A percentile compares a stretch with the other conserved stretches of the same genome.
Conservation (phyloP, 805 yeast genomes). For the Wickerhamiella australiensis region DNA sequence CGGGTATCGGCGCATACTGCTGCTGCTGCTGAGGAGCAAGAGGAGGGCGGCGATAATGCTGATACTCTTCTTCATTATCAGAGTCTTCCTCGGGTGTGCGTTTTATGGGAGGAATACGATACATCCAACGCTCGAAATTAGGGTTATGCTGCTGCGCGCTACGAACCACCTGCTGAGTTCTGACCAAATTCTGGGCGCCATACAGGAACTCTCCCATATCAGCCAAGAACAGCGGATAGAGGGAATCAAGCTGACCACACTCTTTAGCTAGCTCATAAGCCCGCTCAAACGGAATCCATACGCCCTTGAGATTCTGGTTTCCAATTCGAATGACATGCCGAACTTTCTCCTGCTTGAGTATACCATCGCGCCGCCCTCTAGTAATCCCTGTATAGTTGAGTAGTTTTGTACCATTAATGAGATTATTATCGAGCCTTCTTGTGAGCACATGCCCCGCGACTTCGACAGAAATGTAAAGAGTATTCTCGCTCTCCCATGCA, state of each 20-base stretch:
- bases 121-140: slow-evolving; percentile 15
- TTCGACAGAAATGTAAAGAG: slow-evolving; percentile 20
- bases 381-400: slow-evolving; percentile 20
- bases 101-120: slow-evolving; percentile 19
- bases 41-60: neutral
- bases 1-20: neutral
- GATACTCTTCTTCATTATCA: neutral
- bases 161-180: slow-evolving; percentile 28
- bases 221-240: slow-evolving; percentile 21
- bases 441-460: slow-evolving; percentile 15
- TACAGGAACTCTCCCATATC: slow-evolving; percentile 25
- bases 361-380: slow-evolving; percentile 23
- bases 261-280: slow-evolving; percentile 20
- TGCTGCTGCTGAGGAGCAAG: too few species aligned
- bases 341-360: slow-evolving; percentile 20
- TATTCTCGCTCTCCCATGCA: slow-evolving; percentile 21
- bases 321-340: slow-evolving; percentile 23
- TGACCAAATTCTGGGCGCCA: slow-evolving; percentile 26
- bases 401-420: slow-evolving; percentile 25
- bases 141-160: slow-evolving; percentile 25
- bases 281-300: slow-evolving; percentile 24
- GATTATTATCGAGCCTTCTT: slow-evolving; percentile 22
- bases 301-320: slow-evolving; percentile 22
- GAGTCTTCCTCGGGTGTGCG: too few species aligned
- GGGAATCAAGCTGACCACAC: slow-evolving; percentile 16